Evolutionary conservation across 169 alveolate species (phyloP), one percentile per base, ranked within the genome.

Genomic region (Cryptosporidium canis): DNA sequence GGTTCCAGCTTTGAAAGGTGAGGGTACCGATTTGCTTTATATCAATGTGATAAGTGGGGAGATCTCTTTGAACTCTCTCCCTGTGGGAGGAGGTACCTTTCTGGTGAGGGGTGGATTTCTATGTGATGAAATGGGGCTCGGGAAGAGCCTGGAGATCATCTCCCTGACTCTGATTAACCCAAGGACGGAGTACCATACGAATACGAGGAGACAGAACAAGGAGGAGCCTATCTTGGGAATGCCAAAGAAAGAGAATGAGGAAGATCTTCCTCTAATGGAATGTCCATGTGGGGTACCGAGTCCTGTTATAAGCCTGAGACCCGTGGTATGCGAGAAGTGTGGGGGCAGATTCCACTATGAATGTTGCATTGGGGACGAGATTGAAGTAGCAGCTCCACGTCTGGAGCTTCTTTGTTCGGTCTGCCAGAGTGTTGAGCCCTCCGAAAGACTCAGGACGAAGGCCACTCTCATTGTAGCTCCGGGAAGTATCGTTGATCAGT

Each of bases 121-220:
- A 27, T 77, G 87, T 58, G 87, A 77, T 77, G 87, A 77, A 58
- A 77, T 77, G 87, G 87, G 87, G 24, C 35, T 77, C 3, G 87
- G 87, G 4, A 77, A 77, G 31, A 77, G 87, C 41, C 18, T 77
- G 43, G 87, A 77, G 39, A 55, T 77, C 16, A 77, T 77, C 58
- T n/a, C 77, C 14, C 31, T 77, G 31, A 63, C 58, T 35, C 37
- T 77, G 14, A 24, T 77, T 14, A 77, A 77, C 37, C 63, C 47
- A 29, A 55, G 45, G 44, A 37, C 9, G 14, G 63, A 66, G 21
- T 18, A 21, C 11, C 24, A 31, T 14, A 4, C 12, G 0, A 16
- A 63, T 31, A 45, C 3, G 11, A 2, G 5, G 53, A 47, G 24
- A 51, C 24, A 5, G 24, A 0, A 11, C 9, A 16, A 29, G 35